Evolutionary conservation across 768 basidiomycete genomes (phyloP).

Genomic region (Kwoniella europaea): DNA sequence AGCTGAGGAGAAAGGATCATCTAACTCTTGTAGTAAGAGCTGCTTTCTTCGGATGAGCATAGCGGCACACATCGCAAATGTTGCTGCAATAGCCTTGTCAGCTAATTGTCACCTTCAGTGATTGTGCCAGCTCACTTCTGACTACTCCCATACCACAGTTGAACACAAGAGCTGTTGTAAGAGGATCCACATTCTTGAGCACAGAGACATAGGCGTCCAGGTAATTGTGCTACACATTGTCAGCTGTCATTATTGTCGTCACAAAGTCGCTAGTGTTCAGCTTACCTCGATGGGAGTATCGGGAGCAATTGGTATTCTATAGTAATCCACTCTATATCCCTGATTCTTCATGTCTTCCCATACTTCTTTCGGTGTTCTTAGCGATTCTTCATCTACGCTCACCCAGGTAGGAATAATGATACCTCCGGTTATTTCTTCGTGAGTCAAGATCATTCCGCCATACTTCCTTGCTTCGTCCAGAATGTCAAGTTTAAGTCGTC

Average conservation of each 20-base stretch:
- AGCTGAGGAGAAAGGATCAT: constrained; percentile 74
- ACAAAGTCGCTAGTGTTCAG: constrained; percentile 9
- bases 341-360: constrained; percentile 77
- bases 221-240: constrained; percentile 75
- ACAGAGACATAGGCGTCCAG: constrained; percentile 88
- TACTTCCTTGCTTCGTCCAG: constrained; percentile 80
- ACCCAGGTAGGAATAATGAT: constrained; percentile 93
- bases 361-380: constrained; percentile 85
- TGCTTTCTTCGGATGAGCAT: constrained; percentile 82
- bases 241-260: neutral
- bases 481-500: constrained; percentile 86
- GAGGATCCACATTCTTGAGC: constrained; percentile 77
- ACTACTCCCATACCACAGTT: constrained; percentile 98
- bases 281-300: constrained; percentile 85
- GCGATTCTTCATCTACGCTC: constrained; percentile 76
- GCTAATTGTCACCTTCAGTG: neutral
- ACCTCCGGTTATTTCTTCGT: constrained; percentile 81
- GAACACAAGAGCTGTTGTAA: constrained; percentile 82
- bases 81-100: constrained; percentile 62
- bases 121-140: constrained; percentile 59
- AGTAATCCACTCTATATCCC: constrained; percentile 94
- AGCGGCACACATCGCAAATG: constrained; percentile 96
- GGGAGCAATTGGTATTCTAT: constrained; percentile 94
- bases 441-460: constrained; percentile 87
- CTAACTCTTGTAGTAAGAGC: constrained; percentile 66